These are phyloP conservation scores for Otatea glauca DNA, from an alignment of 176 grass and related monocot species.

Conservation along the genomic window DNA sequence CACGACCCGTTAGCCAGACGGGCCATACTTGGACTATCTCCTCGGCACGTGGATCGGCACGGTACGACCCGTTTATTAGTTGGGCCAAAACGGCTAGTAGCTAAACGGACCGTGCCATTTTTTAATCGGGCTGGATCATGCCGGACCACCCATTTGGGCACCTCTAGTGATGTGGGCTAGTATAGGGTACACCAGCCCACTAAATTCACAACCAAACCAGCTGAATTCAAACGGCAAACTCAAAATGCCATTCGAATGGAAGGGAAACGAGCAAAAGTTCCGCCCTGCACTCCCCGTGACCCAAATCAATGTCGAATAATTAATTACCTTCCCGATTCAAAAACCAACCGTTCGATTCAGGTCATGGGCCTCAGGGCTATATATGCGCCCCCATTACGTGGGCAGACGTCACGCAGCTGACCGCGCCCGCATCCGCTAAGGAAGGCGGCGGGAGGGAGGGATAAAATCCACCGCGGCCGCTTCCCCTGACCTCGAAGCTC, in stretches of 20 bases:
- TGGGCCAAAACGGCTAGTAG: no score
- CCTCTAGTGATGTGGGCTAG: not conserved
- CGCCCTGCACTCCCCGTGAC: conserved; percentile 29
- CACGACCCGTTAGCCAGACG: no score
- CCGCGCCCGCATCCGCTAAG: conserved; percentile 23
- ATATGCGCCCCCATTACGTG: conserved; percentile 22
- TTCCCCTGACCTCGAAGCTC: not conserved
- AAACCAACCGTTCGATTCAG: conserved; percentile 5
- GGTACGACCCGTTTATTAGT: no score
- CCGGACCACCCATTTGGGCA: no score
- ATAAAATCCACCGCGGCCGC: conserved; percentile 41
- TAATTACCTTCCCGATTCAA: not conserved
- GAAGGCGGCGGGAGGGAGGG: conserved; percentile 17
- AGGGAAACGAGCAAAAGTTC: not conserved
- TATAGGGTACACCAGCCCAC: not conserved
- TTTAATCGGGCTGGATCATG: no score
- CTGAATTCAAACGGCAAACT: not conserved
- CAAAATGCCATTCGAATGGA: not conserved
- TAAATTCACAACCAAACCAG: not conserved
- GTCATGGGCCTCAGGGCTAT: not conserved
- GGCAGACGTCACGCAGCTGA: conserved; percentile 39
- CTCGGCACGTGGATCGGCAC: no score
- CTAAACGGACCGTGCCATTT: no score
- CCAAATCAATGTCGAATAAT: conserved; percentile 41
- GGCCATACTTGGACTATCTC: no score